A percentile compares a stretch with the other conserved stretches of the same genome.
Evolutionary conservation across 129 eudicot genomes (phyloP).

Genomic region (Dittrichia graveolens): DNA sequence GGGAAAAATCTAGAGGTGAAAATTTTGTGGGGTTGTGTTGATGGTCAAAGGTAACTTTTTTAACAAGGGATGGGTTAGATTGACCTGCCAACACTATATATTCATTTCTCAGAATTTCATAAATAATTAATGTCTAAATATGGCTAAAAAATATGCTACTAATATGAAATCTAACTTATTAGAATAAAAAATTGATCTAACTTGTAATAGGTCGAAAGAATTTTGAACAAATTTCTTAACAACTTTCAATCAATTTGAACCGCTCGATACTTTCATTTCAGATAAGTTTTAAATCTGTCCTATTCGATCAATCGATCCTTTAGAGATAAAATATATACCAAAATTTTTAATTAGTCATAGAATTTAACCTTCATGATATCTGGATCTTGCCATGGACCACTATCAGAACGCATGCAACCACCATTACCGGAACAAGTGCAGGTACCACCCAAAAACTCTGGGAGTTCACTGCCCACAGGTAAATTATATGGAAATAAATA

Average conservation of each 20-base stretch:
- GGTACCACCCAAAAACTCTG: conserved; percentile 96
- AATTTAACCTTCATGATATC: conserved; percentile 84
- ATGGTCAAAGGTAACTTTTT: neutral
- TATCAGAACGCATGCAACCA: conserved; percentile 94
- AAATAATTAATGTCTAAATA: neutral
- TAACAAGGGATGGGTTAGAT: neutral
- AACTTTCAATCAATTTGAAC: neutral
- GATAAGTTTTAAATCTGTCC: neutral
- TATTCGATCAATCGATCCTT: too few species aligned
- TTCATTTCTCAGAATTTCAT: neutral
- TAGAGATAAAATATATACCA: neutral
- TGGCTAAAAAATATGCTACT: neutral
- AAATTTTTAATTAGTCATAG: neutral
- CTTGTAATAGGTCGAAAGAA: neutral
- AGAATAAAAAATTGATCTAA: neutral
- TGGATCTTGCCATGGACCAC: conserved; percentile 94
- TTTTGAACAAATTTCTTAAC: neutral
- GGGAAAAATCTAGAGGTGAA: neutral
- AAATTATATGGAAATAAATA: conserved; percentile 6
- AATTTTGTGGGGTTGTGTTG: neutral
- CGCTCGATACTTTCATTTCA: neutral
- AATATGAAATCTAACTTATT: neutral
- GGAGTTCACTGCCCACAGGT: conserved; percentile 72
- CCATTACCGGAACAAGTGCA: conserved; percentile 84
- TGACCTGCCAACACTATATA: neutral